phyloP scores from a whole-genome alignment of 2,329 filamentous ascomycete genomes.

The Coniochaeta sp. region DNA sequence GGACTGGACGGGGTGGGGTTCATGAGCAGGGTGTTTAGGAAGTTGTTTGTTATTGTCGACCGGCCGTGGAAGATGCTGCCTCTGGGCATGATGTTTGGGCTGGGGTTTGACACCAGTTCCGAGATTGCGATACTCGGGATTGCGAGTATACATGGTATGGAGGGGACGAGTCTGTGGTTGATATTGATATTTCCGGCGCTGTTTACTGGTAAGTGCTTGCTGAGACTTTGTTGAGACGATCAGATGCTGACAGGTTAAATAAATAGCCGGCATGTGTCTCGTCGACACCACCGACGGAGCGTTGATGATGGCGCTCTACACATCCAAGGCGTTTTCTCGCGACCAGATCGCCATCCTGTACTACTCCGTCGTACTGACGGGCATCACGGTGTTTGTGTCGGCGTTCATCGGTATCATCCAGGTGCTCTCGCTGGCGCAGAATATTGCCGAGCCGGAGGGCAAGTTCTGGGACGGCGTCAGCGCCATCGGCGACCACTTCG shows the following conservation, averaged over 20 bases:
- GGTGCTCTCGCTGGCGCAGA: constrained; percentile 68
- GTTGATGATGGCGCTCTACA: constrained; percentile 91
- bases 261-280: constrained; percentile 83
- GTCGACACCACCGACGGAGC: constrained; percentile 90
- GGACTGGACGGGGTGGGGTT: constrained; percentile 72
- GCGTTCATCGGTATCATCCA: constrained; percentile 83
- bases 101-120: constrained; percentile 93
- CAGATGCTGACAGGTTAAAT: constrained; percentile 1
- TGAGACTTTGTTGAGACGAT: background rate
- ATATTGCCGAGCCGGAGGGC: constrained; percentile 66
- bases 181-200: constrained; percentile 87
- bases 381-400: constrained; percentile 75
- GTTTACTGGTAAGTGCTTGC: constrained; percentile 62
- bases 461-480: constrained; percentile 88
- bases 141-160: constrained; percentile 75
- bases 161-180: constrained; percentile 86
- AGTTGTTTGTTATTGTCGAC: constrained; percentile 67
- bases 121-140: constrained; percentile 91
- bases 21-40: constrained; percentile 63
- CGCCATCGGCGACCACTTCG: constrained; percentile 70
- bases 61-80: constrained; percentile 95
- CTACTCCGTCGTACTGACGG: constrained; percentile 83
- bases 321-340: constrained; percentile 67
- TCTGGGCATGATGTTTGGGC: constrained; percentile 77
- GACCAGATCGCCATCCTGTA: constrained; percentile 89